Evolutionary conservation across 108 stramenopile genomes (phyloP).

Genomic region (Pseudonitzschia pungens): DNA sequence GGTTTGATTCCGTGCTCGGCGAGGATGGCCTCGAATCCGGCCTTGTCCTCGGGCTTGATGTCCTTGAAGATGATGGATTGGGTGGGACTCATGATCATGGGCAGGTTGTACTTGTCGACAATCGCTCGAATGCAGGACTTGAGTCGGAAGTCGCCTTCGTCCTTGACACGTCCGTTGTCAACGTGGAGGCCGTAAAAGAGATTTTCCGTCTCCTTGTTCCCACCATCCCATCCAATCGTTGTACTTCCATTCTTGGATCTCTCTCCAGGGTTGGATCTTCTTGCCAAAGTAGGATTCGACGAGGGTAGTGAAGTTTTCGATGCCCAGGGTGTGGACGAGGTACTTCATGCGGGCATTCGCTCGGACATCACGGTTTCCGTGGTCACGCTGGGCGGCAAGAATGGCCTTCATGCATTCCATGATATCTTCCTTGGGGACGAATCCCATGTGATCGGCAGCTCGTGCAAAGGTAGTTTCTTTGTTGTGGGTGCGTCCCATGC

Average conservation of each 20-base stretch:
- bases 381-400: constrained; percentile 94
- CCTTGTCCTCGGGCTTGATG: constrained; percentile 87
- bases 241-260: constrained; percentile 90
- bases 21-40: constrained; percentile 81
- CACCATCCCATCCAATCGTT: constrained; percentile 99
- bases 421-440: constrained; percentile 92
- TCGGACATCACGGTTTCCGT: constrained; percentile 96
- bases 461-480: constrained; percentile 97
- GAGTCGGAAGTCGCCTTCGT: constrained; percentile 85
- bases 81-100: constrained; percentile 92
- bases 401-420: constrained; percentile 92
- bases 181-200: constrained; percentile 93
- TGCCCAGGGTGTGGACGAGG: constrained; percentile 95
- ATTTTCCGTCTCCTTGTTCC: constrained; percentile 96
- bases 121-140: constrained; percentile 89
- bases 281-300: constrained; percentile 94
- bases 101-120: constrained; percentile 86
- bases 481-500: constrained; percentile 97
- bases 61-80: constrained; percentile 92
- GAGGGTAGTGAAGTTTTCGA: constrained; percentile 88
- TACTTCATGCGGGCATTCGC: constrained; percentile 99
- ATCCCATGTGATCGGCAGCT: constrained; percentile 95
- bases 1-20: constrained; percentile 82
- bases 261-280: constrained; percentile 81
- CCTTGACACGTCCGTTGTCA: constrained; percentile 96